Evolutionary conservation across 441 rosid species (phyloP), one percentile per base, ranked within the genome.

Genomic region (Populus hybrid): DNA sequence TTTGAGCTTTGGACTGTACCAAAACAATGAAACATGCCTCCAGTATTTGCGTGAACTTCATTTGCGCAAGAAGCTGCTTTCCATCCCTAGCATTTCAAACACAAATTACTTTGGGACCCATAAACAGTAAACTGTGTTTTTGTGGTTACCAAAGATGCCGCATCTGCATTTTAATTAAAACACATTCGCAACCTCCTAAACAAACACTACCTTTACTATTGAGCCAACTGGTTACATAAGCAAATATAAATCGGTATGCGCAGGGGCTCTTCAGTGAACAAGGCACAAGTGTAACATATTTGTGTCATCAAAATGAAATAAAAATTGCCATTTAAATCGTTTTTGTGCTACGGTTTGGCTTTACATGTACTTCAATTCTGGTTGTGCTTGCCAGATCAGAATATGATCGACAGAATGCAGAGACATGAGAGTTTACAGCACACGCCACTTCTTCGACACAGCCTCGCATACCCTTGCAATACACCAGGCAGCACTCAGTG

Each of bases 401-500:
- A 9, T 61, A 61, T 61, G 26, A n/a, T 57, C 3, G 23, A 7
- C 4, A 5, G 7, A 57, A 57, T 57, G 32, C 21, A 28, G 6
- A 11, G n/a, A 73, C 35, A 30, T 3, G 12, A 18, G 10, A 5
- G 57, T 71, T 76, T 65, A 82, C 65, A 75, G 18, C 3, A 82
- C 74, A 32, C 34, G 42, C 85, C 85, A 82, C 36, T 79, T 82
- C 28, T 68, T 68, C 3, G 85, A 59, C 36, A 82, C 20, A 3
- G 80, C 82, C 70, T 79, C 85, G 23, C 85, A 82, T 59, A 79
- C 70, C 80, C 80, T 82, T 23, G 82, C 59, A 67, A 82, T 79
- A 30, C 85, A 82, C 85, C 82, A 82, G 24, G 80, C 85, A 64
- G 85, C 85, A 57, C 80, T 79, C 26, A 82, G 64, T 42, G 85